Evolutionary conservation across 805 yeast species (phyloP).

Genomic region (Suhomyces kilbournensis): DNA sequence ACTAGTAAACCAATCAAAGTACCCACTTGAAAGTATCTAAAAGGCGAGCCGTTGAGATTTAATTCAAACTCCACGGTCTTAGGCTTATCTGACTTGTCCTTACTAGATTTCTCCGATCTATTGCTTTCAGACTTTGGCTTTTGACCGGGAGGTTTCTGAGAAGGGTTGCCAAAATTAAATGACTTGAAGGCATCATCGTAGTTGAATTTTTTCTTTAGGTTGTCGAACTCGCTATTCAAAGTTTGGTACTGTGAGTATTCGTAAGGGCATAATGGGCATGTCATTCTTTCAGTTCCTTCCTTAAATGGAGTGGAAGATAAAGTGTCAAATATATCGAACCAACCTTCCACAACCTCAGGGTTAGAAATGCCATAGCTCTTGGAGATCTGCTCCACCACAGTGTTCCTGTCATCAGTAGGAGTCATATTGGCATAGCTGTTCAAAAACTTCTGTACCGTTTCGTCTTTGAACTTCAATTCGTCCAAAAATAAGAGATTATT

Average conservation of each 20-base stretch:
- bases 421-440: slow-evolving; percentile 10
- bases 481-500: slow-evolving; percentile 24
- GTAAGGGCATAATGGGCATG: slow-evolving; percentile 28
- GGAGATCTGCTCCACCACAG: slow-evolving; percentile 7
- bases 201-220: slow-evolving; percentile 6
- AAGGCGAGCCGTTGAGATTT: slow-evolving; percentile 20
- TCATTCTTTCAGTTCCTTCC: slow-evolving; percentile 14
- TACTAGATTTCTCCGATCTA: slow-evolving; percentile 2
- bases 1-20: slow-evolving; percentile 26
- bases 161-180: slow-evolving; percentile 1
- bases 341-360: slow-evolving; percentile 16
- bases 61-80: slow-evolving; percentile 21
- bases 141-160: slow-evolving; percentile 6
- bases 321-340: slow-evolving; percentile 30
- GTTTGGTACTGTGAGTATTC: slow-evolving; percentile 20
- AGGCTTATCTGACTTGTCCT: slow-evolving; percentile 13
- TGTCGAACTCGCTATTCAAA: slow-evolving; percentile 11
- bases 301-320: slow-evolving; percentile 26
- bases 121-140: slow-evolving; percentile 3
- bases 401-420: slow-evolving; percentile 13
- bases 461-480: slow-evolving; percentile 26
- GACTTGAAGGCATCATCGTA: slow-evolving; percentile 5
- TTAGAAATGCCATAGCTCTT: slow-evolving; percentile 11
- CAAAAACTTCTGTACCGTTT: slow-evolving; percentile 21
- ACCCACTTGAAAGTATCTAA: slow-evolving; percentile 31